phyloP scores from a whole-genome alignment of 495 filamentous ascomycete genomes.

The Tuber aestivum region DNA sequence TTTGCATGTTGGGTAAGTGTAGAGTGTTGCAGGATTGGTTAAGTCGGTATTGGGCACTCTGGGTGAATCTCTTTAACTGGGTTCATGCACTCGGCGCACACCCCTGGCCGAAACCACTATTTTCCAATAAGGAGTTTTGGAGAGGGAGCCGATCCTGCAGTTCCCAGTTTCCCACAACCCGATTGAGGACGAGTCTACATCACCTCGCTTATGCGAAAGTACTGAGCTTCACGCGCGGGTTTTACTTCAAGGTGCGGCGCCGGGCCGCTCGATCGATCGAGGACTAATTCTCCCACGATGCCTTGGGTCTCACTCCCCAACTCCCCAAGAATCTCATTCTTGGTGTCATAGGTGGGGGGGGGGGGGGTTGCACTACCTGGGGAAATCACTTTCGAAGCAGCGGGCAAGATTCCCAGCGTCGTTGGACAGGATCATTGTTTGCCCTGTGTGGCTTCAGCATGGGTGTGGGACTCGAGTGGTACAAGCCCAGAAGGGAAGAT shows the following conservation, averaged over 20 bases:
- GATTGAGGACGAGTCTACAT: background rate
- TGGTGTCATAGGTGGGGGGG: background rate
- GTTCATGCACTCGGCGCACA: background rate
- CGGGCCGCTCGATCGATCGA: background rate
- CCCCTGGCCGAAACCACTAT: background rate
- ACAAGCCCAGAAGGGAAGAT: background rate
- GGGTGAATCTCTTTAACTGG: background rate
- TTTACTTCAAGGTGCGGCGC: background rate
- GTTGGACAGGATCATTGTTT: background rate
- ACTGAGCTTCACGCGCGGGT: background rate
- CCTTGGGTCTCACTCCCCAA: background rate
- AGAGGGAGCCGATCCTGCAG: background rate
- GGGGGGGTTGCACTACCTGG: background rate
- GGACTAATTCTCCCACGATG: background rate
- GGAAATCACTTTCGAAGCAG: background rate
- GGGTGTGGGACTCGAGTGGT: background rate
- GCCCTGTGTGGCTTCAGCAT: background rate
- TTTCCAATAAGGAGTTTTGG: background rate
- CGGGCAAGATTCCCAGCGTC: background rate
- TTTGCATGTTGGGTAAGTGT: background rate
- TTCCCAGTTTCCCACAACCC: background rate
- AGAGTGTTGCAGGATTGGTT: background rate
- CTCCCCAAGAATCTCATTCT: background rate
- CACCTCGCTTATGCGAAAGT: background rate
- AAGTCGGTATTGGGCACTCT: background rate